These are phyloP conservation scores for Pythium dissimile DNA, from an alignment of 352 stramenopile species.

Conservation along the genomic window DNA sequence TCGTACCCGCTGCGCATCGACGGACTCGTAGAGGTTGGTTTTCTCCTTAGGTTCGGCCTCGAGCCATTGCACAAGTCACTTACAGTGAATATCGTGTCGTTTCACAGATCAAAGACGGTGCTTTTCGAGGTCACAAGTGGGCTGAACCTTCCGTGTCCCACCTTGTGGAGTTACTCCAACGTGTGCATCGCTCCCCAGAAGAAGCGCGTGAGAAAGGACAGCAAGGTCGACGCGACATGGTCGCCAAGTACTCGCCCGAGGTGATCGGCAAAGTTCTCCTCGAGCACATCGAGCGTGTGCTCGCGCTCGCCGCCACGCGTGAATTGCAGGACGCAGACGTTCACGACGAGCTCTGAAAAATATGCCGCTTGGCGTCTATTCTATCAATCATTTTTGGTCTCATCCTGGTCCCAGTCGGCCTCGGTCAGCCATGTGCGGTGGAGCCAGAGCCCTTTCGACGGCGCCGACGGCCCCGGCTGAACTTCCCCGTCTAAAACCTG, in stretches of 20 bases:
- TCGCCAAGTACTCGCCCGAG: slow-evolving; percentile 75
- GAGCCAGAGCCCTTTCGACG: slow-evolving; percentile 77
- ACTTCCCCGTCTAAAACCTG: slow-evolving; percentile 56
- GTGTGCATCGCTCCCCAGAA: slow-evolving; percentile 56
- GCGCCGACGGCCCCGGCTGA: slow-evolving; percentile 63
- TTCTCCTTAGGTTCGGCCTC: too few relatives aligned
- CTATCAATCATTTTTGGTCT: slow-evolving; percentile 21
- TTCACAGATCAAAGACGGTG: slow-evolving; percentile 72
- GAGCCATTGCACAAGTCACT: background rate
- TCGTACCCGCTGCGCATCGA: slow-evolving; percentile 81
- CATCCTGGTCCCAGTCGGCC: slow-evolving; percentile 63
- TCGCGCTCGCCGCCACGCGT: slow-evolving; percentile 33
- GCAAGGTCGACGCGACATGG: slow-evolving; percentile 75
- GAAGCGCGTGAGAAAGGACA: slow-evolving; percentile 66
- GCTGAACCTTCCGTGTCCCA: slow-evolving; percentile 79
- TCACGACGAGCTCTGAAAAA: slow-evolving; percentile 58
- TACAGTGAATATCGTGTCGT: background rate
- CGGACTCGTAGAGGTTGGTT: slow-evolving; percentile 78
- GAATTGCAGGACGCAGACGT: slow-evolving; percentile 3
- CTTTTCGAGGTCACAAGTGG: slow-evolving; percentile 81
- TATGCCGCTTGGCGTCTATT: background rate
- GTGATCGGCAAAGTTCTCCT: slow-evolving; percentile 73
- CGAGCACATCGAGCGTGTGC: slow-evolving; percentile 56
- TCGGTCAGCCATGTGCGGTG: slow-evolving; percentile 83
- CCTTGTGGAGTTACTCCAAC: slow-evolving; percentile 59